Percentiles rank a stretch among this genome's conserved stretches.
phyloP scores from a whole-genome alignment of 192 early-diverging fungal genomes.

The Backusella parvicylindrica region DNA sequence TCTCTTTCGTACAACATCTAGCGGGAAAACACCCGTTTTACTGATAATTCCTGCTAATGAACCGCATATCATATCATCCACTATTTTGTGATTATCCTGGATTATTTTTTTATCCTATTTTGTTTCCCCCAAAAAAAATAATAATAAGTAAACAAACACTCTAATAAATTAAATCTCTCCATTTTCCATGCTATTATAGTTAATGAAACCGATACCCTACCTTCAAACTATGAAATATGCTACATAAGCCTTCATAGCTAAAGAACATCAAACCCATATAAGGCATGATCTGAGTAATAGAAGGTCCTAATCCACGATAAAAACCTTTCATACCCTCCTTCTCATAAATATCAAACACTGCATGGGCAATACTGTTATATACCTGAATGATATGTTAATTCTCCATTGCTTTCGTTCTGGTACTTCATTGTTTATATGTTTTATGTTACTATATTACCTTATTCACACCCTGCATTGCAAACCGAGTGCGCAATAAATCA shows the following conservation, averaged over 20 bases:
- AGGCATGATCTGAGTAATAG: conserved; percentile 85
- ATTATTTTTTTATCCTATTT: conserved; percentile 19
- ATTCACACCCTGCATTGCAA: conserved; percentile 74
- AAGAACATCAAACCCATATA: conserved; percentile 94
- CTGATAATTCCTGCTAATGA: conserved; percentile 75
- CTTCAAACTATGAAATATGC: conserved; percentile 34
- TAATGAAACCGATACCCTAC: conserved; percentile 18
- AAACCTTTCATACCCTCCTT: conserved; percentile 82
- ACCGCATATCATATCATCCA: conserved; percentile 73
- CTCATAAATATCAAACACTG: conserved; percentile 58
- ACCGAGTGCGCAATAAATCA: conserved; percentile 91
- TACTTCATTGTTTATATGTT: neutral
- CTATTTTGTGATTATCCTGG: conserved; percentile 14
- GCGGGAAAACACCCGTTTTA: conserved; percentile 85
- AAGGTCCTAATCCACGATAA: conserved; percentile 80
- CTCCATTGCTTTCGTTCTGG: neutral
- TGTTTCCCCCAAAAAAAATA: neutral
- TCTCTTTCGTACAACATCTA: conserved; percentile 82
- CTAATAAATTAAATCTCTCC: no score
- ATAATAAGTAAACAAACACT: no score
- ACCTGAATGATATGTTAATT: conserved; percentile 31
- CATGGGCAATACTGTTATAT: conserved; percentile 66
- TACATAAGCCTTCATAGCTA: conserved; percentile 61
- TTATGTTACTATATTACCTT: conserved; percentile 32
- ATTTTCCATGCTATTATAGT: neutral